phyloP scores from a whole-genome alignment of 805 yeast genomes.

The Pichia membranifaciens region DNA sequence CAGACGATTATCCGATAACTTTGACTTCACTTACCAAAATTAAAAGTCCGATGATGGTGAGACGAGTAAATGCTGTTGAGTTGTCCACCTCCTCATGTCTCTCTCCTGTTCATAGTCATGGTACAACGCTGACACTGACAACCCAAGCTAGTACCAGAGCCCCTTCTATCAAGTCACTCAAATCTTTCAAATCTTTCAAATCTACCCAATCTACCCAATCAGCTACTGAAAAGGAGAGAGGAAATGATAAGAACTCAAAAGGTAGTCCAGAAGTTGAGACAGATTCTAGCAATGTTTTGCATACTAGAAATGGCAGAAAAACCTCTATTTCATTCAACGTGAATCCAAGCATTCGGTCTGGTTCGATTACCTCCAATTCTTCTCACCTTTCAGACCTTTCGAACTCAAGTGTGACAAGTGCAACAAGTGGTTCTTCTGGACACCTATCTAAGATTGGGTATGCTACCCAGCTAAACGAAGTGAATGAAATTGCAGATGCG shows the following conservation, averaged over 20 bases:
- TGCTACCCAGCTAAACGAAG: not conserved
- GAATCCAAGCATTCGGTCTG: slow-evolving; percentile 20
- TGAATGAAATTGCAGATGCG: slow-evolving; percentile 11
- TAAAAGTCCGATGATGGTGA: slow-evolving; percentile 6
- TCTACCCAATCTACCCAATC: too few species aligned
- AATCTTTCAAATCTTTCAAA: slow-evolving; percentile 8
- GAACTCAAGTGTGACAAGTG: slow-evolving; percentile 5
- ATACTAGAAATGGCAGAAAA: slow-evolving; percentile 22
- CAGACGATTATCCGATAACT: slow-evolving; percentile 11
- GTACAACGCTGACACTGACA: slow-evolving; percentile 14
- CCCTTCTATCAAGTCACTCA: slow-evolving; percentile 8
- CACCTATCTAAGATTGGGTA: not conserved
- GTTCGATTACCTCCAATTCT: slow-evolving; percentile 20
- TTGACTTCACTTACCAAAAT: slow-evolving; percentile 6
- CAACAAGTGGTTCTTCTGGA: slow-evolving; percentile 3
- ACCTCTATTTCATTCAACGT: slow-evolving; percentile 26
- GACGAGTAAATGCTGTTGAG: slow-evolving; percentile 3
- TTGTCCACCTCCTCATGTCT: slow-evolving; percentile 13
- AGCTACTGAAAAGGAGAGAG: too few species aligned
- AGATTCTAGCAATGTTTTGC: slow-evolving; percentile 3
- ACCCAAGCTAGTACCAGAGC: slow-evolving; percentile 10
- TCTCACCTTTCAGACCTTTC: slow-evolving; percentile 7
- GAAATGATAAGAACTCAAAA: not conserved
- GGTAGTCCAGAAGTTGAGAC: slow-evolving; percentile 8
- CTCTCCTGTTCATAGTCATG: slow-evolving; percentile 14